A percentile compares a stretch with the other conserved stretches of the same genome.
Evolutionary conservation across 2,329 filamentous ascomycete genomes (phyloP).

Genomic region (Didymella glomerata): DNA sequence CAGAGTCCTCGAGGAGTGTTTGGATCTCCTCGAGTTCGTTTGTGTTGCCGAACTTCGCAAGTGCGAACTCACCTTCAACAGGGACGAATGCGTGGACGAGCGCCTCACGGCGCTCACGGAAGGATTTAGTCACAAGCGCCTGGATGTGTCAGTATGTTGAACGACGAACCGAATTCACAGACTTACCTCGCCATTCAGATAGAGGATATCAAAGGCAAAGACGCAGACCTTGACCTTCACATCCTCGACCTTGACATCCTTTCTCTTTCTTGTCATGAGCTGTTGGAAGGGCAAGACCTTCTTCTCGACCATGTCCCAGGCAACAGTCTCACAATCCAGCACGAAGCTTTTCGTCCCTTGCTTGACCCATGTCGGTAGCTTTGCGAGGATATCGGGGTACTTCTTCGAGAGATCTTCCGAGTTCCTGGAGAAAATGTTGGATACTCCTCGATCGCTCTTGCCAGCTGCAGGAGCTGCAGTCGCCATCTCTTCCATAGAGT

Average conservation of each 20-base stretch:
- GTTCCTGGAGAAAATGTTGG: slow-evolving; percentile 95
- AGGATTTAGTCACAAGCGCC: slow-evolving; percentile 82
- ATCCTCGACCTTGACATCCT: slow-evolving; percentile 94
- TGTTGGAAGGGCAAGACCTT: slow-evolving; percentile 97
- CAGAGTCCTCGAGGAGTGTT: slow-evolving; percentile 87
- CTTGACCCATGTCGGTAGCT: slow-evolving; percentile 89
- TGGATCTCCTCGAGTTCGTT: slow-evolving; percentile 95
- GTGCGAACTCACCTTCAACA: slow-evolving; percentile 88
- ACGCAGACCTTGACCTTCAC: slow-evolving; percentile 97
- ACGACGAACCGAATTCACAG: neutral
- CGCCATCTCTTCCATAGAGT: slow-evolving; percentile 74
- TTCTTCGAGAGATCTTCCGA: slow-evolving; percentile 97
- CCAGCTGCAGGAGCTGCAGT: slow-evolving; percentile 65
- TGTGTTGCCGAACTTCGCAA: slow-evolving; percentile 86
- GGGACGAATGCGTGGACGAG: slow-evolving; percentile 76
- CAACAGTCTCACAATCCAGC: slow-evolving; percentile 97
- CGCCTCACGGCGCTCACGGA: slow-evolving; percentile 82
- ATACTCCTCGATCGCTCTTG: slow-evolving; percentile 75
- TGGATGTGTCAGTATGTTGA: slow-evolving; percentile 40
- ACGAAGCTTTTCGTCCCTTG: slow-evolving; percentile 92
- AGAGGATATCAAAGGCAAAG: slow-evolving; percentile 94
- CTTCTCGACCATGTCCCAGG: slow-evolving; percentile 94
- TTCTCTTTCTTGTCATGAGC: slow-evolving; percentile 96
- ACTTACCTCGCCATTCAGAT: slow-evolving; percentile 81
- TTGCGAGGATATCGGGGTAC: slow-evolving; percentile 92